Evolutionary conservation across 805 yeast species (phyloP), one percentile per base, ranked within the genome.

Genomic region (Myxozyma neglecta): DNA sequence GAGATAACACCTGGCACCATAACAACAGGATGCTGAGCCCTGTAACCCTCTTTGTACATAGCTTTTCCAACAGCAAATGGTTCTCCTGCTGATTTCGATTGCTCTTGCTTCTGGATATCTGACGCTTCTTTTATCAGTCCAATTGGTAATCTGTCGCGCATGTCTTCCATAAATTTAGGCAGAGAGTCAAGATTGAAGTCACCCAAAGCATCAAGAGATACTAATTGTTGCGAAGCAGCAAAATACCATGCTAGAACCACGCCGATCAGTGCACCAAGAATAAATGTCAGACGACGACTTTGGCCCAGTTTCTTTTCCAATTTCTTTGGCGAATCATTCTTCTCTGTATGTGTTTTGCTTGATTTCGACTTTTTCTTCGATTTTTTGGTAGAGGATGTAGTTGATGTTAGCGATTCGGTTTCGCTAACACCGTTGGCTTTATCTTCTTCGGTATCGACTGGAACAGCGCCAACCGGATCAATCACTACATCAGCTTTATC

Each of bases 1-100:
- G 97, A 89, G 57, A 90, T 89, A 13, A 93, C 97, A 3, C 99
- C 99, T 0, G 99, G 99, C 18, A 94, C 61, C 86, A 94, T 82
- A 3, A 94, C 83, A 13, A 94, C 96, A 6, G 96, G 96, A 74
- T 84, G 81, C 65, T 88, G 83, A 0, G 85, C 80, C 0, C 78
- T 72, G 35, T 84, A 75, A 42, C 85, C 82, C 29, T 82, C 83
- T 10, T 74, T 71, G 42, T 76, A 76, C 79, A 93, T 75, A 48
- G 81, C 76, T 68, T 80, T 83, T 0, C 99, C 99, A 16, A 91
- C 96, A 0, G 94, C 90, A 76, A 94, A 94, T 53, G 92, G 85
- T 63, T 90, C 96, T 24, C 54, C 47, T 14, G 90, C 67, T n/a
- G 70, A 78, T 36, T 80, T 72, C 8, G 70, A 70, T 11, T 76